phyloP scores from a whole-genome alignment of 306 rosid genomes.

The Cicer bijugum region DNA sequence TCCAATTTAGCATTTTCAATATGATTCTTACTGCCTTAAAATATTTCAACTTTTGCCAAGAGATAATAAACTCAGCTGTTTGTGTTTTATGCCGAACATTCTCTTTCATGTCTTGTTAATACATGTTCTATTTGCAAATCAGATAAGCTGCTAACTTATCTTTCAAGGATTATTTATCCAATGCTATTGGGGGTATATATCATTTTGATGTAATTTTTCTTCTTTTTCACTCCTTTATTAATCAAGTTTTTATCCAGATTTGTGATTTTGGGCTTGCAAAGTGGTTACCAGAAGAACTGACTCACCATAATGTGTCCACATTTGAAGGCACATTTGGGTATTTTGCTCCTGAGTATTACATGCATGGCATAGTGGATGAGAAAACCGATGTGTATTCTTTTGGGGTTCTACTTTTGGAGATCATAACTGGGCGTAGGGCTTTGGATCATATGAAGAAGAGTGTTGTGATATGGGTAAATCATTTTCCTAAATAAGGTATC shows the following conservation, averaged over 20 bases:
- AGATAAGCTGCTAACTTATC: neutral
- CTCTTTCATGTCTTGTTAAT: neutral
- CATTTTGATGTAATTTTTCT: constrained; percentile 12
- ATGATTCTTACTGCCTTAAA: neutral
- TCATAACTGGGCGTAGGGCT: constrained; percentile 84
- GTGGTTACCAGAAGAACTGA: constrained; percentile 87
- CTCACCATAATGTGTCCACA: constrained; percentile 77
- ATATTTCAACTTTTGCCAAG: neutral
- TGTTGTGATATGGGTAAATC: constrained; percentile 73
- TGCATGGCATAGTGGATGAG: constrained; percentile 95
- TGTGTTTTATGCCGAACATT: neutral
- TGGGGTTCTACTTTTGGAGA: constrained; percentile 89
- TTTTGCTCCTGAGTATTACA: constrained; percentile 94
- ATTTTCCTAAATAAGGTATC: constrained; percentile 23
- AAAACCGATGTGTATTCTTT: constrained; percentile 89
- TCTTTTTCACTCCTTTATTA: constrained; percentile 32
- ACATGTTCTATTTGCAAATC: constrained; percentile 18
- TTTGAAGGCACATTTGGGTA: constrained; percentile 99
- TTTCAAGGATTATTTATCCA: neutral
- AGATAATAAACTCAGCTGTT: neutral
- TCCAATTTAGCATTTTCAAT: neutral
- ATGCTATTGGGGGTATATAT: neutral
- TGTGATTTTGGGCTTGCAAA: constrained; percentile 98
- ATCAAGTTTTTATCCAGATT: constrained; percentile 58
- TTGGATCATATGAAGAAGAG: constrained; percentile 62